phyloP scores from a whole-genome alignment of 495 filamentous ascomycete species.

The Aspergillus conjunctus region DNA sequence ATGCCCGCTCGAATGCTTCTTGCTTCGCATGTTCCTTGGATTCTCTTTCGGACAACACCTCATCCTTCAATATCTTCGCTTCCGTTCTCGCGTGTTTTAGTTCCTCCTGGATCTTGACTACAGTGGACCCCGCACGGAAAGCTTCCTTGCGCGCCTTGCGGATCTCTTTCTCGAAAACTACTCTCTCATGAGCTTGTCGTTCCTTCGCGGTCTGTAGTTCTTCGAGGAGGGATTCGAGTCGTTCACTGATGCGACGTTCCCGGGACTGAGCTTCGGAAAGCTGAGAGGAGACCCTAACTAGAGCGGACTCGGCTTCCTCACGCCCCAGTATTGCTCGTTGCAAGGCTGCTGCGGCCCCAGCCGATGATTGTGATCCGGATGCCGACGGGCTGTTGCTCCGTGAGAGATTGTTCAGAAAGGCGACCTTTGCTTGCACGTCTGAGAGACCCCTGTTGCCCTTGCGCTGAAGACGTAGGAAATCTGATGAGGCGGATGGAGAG shows the following conservation, averaged over 20 bases:
- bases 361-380: slow-evolving; percentile 44
- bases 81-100: slow-evolving; percentile 66
- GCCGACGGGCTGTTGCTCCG: slow-evolving; percentile 61
- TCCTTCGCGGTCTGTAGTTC: slow-evolving; percentile 75
- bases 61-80: slow-evolving; percentile 54
- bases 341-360: slow-evolving; percentile 65
- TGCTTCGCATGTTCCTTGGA: slow-evolving; percentile 63
- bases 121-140: slow-evolving; percentile 74
- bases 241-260: slow-evolving; percentile 73
- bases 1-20: slow-evolving; percentile 74
- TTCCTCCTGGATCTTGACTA: slow-evolving; percentile 83
- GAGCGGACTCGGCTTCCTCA: slow-evolving; percentile 69
- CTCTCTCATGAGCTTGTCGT: slow-evolving; percentile 68
- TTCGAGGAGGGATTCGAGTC: slow-evolving; percentile 78
- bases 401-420: slow-evolving; percentile 74
- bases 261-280: slow-evolving; percentile 71
- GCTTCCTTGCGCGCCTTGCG: slow-evolving; percentile 79
- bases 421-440: slow-evolving; percentile 86
- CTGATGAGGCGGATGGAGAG: slow-evolving; percentile 55
- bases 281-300: slow-evolving; percentile 60
- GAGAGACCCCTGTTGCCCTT: slow-evolving; percentile 53
- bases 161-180: slow-evolving; percentile 83
- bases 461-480: slow-evolving; percentile 43
- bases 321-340: slow-evolving; percentile 80
- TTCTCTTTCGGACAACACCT: slow-evolving; percentile 53